These are phyloP conservation scores for Daedaleopsis nitida DNA, from an alignment of 768 basidiomycete genomes.

Conservation along the genomic window DNA sequence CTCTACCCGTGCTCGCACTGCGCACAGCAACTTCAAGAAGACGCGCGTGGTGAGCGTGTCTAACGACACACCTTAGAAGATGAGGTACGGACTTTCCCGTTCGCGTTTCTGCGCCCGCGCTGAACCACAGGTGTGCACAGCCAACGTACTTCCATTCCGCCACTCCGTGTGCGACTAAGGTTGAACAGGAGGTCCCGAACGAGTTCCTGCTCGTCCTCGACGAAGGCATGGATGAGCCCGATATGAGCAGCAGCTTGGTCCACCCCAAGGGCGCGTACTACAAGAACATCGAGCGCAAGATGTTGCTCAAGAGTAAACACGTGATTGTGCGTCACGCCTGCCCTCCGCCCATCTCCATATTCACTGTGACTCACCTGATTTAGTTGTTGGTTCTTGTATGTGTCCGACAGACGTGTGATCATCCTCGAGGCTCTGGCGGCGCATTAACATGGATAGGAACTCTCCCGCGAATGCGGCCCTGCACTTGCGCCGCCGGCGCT, in stretches of 20 bases:
- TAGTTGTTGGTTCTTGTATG: too few species aligned
- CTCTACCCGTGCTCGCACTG: slow-evolving; percentile 91
- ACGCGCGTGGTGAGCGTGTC: slow-evolving; percentile 47
- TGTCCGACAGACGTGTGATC: slow-evolving; percentile 60
- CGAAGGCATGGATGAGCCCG: slow-evolving; percentile 43
- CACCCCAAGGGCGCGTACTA: slow-evolving; percentile 74
- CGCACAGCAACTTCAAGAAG: slow-evolving; percentile 71
- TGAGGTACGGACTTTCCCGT: slow-evolving; percentile 44
- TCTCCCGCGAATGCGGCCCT: too few species aligned
- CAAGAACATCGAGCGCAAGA: slow-evolving; percentile 88
- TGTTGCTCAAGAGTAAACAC: slow-evolving; percentile 83
- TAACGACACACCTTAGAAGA: slow-evolving; percentile 51
- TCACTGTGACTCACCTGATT: not conserved
- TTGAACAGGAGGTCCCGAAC: slow-evolving; percentile 84
- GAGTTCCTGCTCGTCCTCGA: slow-evolving; percentile 81
- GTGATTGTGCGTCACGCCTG: slow-evolving; percentile 58
- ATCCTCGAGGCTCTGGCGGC: too few species aligned
- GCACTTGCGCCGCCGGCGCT: too few species aligned
- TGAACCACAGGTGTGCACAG: slow-evolving; percentile 34
- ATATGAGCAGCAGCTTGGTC: slow-evolving; percentile 24
- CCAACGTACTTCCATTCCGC: slow-evolving; percentile 72
- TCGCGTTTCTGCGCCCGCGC: not conserved
- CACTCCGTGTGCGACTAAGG: slow-evolving; percentile 83
- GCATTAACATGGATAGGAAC: too few species aligned
- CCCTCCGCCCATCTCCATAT: not conserved